phyloP scores from a whole-genome alignment of 1,284 basidiomycete genomes.

The Termitomyces sp. region DNA sequence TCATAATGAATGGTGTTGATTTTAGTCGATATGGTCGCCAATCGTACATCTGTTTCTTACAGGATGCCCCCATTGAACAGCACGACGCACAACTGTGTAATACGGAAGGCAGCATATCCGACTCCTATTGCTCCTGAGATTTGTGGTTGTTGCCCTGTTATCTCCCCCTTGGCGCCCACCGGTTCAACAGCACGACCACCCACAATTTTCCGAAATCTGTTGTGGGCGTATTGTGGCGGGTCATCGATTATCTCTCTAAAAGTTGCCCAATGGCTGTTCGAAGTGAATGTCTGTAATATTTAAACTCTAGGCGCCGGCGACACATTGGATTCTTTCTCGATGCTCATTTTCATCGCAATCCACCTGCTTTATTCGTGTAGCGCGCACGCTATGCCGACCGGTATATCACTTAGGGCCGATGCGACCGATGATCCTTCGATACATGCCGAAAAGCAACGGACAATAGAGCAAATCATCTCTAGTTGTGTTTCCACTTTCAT shows the following conservation, averaged over 20 bases:
- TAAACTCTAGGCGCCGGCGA: background rate
- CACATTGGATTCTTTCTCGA: background rate
- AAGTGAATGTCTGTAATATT: background rate
- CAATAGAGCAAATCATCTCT: background rate
- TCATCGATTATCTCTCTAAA: background rate
- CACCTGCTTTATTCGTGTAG: background rate
- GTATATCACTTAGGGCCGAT: background rate
- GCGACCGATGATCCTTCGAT: background rate
- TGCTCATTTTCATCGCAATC: background rate
- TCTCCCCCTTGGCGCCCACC: background rate
- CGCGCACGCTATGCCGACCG: background rate
- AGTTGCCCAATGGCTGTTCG: background rate
- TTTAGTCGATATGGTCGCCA: background rate
- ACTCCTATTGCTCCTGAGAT: background rate
- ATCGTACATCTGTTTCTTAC: background rate
- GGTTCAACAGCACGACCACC: background rate
- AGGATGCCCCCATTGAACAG: background rate
- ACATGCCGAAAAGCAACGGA: background rate
- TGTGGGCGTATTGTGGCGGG: background rate
- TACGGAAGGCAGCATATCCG: no score
- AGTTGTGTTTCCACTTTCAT: background rate
- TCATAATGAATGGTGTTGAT: background rate
- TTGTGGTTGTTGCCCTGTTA: background rate
- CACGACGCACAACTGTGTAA: background rate
- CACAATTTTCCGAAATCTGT: background rate